Base-by-base conservation (phyloP, 177 flowering plant genomes). In the Vitis hybrid region DNA sequence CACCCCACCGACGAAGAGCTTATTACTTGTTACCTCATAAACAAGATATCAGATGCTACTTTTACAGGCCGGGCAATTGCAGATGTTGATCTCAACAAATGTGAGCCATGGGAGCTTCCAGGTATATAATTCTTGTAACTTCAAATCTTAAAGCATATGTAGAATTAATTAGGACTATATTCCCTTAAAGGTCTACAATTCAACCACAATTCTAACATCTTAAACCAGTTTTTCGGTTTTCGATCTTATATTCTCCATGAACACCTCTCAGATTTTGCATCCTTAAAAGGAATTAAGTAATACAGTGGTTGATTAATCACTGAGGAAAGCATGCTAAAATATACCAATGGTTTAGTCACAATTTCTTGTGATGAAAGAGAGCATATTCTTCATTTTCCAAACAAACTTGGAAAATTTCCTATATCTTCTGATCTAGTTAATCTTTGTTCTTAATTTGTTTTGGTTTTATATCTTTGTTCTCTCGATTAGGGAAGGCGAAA, bases 31-130 rank as follows among this genome's bases (percentile, higher is more conserved):
- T 93, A 93, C 76, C 86, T 93, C 8, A 61, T 82, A 2, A 85
- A 82, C 76, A 93, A 93, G 82, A 87, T 93, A 2, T 82, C 98
- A 0, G 93, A 93, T 80, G 69, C 93, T 6, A 83, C 14, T 72
- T 93, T 91, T 76, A 83, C 89, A 1, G 89, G 84, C 61, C 77
- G 86, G 29, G 98, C 98, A 1, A 72, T 93, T 58, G 76, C 78
- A 2, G 97, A 93, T 68, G 95, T 90, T 7, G 98, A 93, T 88
- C 98, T 93, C 78, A 93, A 93, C 84, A 93, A 93, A 70, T 87
- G 78, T 7, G 98, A 93, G 75, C 98, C 98, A 0, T 93, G 98
- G 98, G 98, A 93, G 60, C 97, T 93, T 70, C 98, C 98, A 80
- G 92, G 98, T 92, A 78, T 26, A 26, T 26, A 5, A 7, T 39